These are phyloP conservation scores for Deinandra increscens DNA, from an alignment of 129 eudicot species.

Conservation along the genomic window DNA sequence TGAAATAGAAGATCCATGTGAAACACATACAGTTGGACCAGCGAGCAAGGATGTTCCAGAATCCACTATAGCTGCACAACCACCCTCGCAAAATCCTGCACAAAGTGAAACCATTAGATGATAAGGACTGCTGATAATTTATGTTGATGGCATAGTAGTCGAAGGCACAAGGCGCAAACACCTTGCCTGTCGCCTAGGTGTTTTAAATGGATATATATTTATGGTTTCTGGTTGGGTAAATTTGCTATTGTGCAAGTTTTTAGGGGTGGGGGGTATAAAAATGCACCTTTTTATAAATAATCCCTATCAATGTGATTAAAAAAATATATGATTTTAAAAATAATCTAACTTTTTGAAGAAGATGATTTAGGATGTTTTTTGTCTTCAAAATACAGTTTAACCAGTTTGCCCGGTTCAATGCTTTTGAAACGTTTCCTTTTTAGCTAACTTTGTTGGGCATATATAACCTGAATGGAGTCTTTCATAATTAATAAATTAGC, in stretches of 20 bases:
- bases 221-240: neutral
- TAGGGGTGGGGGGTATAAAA: neutral
- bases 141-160: neutral
- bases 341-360: neutral
- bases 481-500: neutral
- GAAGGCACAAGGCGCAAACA: too few species aligned
- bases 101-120: neutral
- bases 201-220: too few species aligned
- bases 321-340: neutral
- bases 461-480: neutral
- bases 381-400: neutral
- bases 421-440: neutral
- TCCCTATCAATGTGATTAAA: neutral
- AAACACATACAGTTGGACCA: constrained; percentile 79
- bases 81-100: constrained; percentile 75
- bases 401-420: neutral
- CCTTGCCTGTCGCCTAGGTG: too few species aligned
- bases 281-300: neutral
- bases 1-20: constrained; percentile 6
- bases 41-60: constrained; percentile 93
- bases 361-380: neutral
- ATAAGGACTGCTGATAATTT: neutral
- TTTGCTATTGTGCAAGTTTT: neutral
- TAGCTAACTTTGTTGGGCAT: neutral
- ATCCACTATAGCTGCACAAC: constrained; percentile 90